These are phyloP conservation scores for Xerocomus brunneocitrinus DNA, from an alignment of 768 basidiomycete genomes.

Conservation along the genomic window DNA sequence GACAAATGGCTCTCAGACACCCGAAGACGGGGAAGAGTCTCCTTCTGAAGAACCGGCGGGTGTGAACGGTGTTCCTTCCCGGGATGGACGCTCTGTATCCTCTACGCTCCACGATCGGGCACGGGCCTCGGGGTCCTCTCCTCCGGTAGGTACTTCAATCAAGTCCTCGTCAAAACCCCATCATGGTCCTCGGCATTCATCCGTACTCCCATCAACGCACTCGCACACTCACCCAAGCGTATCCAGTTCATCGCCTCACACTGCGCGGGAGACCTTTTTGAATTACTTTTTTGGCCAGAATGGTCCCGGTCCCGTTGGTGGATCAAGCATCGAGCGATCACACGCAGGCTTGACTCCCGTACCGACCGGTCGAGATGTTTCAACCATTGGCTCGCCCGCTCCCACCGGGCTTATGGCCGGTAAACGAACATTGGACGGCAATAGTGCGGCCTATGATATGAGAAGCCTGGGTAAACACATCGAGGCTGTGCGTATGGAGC, in stretches of 20 bases:
- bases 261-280: constrained; percentile 87
- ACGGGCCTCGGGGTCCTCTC: constrained; percentile 40
- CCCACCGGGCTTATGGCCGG: constrained; percentile 63
- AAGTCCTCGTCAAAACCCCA: constrained; percentile 27
- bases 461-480: constrained; percentile 97
- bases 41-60: constrained; percentile 52
- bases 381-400: constrained; percentile 46
- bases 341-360: constrained; percentile 29
- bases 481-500: constrained; percentile 72
- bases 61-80: constrained; percentile 50
- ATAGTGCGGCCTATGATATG: constrained; percentile 93
- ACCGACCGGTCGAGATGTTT: constrained; percentile 62
- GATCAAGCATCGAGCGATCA: constrained; percentile 45
- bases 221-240: constrained; percentile 32
- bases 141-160: constrained; percentile 22
- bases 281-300: constrained; percentile 98
- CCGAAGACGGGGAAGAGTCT: constrained; percentile 64
- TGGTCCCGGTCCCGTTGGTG: constrained; percentile 68
- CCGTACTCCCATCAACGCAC: constrained; percentile 25
- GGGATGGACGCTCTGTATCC: constrained; percentile 68
- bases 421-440: constrained; percentile 65
- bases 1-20: constrained; percentile 45
- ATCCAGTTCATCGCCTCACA: constrained; percentile 40
- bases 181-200: constrained; percentile 34
- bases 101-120: constrained; percentile 73